Evolutionary conservation across 2,329 filamentous ascomycete genomes (phyloP).

Genomic region (Stagonosporopsis rhizophila): DNA sequence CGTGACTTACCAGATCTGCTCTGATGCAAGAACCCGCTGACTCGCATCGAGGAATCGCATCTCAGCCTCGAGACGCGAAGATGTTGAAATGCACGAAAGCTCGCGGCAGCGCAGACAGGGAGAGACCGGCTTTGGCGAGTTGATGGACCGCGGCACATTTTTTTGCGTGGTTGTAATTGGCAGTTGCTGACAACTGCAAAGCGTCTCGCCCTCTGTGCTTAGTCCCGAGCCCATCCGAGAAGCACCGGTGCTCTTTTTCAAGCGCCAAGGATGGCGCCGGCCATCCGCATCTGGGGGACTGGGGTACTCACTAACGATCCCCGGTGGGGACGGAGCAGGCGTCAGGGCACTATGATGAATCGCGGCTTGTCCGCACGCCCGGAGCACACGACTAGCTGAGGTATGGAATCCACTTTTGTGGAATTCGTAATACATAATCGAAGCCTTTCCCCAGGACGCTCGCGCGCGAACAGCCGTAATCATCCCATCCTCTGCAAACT

Average conservation of each 20-base stretch:
- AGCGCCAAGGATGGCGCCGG: conserved; percentile 41
- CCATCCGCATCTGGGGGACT: conserved; percentile 48
- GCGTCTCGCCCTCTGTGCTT: conserved; percentile 26
- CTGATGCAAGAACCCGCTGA: conserved; percentile 13
- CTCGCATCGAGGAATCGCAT: neutral
- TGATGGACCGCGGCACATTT: conserved; percentile 30
- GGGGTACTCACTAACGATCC: conserved; percentile 46
- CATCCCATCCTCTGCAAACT: conserved; percentile 21
- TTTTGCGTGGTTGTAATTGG: conserved; percentile 11
- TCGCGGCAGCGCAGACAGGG: conserved; percentile 2
- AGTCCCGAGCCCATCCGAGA: conserved; percentile 44
- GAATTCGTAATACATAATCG: conserved; percentile 45
- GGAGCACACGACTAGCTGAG: conserved; percentile 38
- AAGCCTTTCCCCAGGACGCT: conserved; percentile 35
- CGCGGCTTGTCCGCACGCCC: conserved; percentile 38
- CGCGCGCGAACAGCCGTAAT: conserved; percentile 27
- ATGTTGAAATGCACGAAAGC: conserved; percentile 1
- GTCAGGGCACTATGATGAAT: conserved; percentile 43
- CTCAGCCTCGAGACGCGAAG: neutral
- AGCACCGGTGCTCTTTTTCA: conserved; percentile 34
- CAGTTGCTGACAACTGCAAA: conserved; percentile 37
- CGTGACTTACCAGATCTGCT: conserved; percentile 1
- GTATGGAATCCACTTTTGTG: conserved; percentile 42
- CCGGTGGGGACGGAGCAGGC: conserved; percentile 43
- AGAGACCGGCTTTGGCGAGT: conserved; percentile 19